Evolutionary conservation across 495 filamentous ascomycete genomes (phyloP).

Genomic region (Penicillium taxi): DNA sequence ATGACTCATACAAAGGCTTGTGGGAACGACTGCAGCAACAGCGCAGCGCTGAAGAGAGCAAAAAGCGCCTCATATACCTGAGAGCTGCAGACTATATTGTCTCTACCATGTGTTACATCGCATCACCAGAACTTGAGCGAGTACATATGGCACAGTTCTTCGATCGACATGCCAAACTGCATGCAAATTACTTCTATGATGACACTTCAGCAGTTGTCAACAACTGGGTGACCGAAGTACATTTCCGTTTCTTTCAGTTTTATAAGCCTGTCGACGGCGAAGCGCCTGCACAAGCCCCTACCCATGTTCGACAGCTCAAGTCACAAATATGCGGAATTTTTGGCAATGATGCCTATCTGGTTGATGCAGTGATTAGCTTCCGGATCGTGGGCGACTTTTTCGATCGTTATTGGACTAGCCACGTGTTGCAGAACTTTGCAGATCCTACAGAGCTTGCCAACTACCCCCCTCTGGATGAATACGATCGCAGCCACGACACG

Average conservation of each 20-base stretch:
- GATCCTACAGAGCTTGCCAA: no score
- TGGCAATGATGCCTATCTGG: not conserved
- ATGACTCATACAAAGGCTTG: no score
- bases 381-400: not conserved
- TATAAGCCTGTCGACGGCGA: no score
- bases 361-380: not conserved
- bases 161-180: not conserved
- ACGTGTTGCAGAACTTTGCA: no score
- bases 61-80: not conserved
- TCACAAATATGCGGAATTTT: not conserved
- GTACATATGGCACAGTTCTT: not conserved
- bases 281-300: no score
- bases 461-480: no score
- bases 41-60: not conserved
- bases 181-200: not conserved
- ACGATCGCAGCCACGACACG: no score
- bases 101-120: not conserved
- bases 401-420: slow-evolving; percentile 1
- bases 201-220: not conserved
- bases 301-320: not conserved
- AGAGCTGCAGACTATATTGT: not conserved
- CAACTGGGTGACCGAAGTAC: not conserved
- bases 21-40: no score
- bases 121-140: not conserved
- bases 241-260: not conserved